A percentile compares a stretch with the other conserved stretches of the same genome.
These are phyloP conservation scores for Neurospora sp. DNA, from an alignment of 495 filamentous ascomycete species.

Conservation along the genomic window DNA sequence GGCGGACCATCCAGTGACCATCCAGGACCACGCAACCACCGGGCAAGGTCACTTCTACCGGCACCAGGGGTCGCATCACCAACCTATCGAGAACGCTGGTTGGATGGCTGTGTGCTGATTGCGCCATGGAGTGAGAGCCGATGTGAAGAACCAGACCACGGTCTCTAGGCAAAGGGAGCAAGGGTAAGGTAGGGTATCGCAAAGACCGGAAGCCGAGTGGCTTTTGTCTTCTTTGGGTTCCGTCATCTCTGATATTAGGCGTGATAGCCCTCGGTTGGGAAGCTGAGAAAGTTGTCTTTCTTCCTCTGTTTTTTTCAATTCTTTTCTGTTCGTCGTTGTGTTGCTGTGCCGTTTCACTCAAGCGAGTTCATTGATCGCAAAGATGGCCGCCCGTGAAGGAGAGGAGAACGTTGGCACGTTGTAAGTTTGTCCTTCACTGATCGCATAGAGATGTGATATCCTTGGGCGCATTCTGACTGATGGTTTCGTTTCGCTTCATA, in stretches of 20 bases:
- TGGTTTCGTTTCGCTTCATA: slow-evolving; percentile 20
- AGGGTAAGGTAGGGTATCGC: slow-evolving; percentile 4
- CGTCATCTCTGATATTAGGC: not conserved
- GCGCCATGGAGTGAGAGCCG: not conserved
- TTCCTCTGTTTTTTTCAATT: not conserved
- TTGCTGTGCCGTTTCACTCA: not conserved
- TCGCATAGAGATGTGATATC: not conserved
- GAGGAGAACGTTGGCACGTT: slow-evolving; percentile 72
- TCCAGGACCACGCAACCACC: not conserved
- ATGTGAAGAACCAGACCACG: not conserved
- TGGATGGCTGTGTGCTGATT: slow-evolving; percentile 4
- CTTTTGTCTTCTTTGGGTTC: not conserved
- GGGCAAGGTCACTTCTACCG: not conserved
- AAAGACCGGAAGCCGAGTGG: slow-evolving; percentile 6
- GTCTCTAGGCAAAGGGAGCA: not conserved
- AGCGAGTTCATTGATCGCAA: slow-evolving; percentile 8
- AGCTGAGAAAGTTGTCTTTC: not conserved
- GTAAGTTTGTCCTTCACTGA: slow-evolving; percentile 40
- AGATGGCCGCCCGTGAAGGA: slow-evolving; percentile 67
- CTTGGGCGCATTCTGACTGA: slow-evolving; percentile 1
- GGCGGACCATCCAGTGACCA: slow-evolving; percentile 2
- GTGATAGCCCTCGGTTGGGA: not conserved
- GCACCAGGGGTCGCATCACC: slow-evolving; percentile 8
- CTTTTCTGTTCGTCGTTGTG: not conserved
- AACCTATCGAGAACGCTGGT: slow-evolving; percentile 6